Conservation (phyloP, 2,329 filamentous ascomycete species). For the Fusarium incarnatum region DNA sequence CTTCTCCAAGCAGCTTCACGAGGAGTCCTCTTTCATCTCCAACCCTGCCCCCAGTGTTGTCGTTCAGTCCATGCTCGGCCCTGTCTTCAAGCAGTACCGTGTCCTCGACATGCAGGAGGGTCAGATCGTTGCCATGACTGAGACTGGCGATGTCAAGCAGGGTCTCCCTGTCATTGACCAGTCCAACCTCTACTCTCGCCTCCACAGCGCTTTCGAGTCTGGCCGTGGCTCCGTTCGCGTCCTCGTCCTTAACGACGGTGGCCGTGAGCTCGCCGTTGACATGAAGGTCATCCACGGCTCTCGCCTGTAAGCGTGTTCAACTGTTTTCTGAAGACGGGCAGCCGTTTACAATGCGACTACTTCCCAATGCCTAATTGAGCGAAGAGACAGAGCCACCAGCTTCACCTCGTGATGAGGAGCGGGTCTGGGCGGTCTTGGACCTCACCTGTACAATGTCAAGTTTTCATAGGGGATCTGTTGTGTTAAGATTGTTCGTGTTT, state of each 20-base stretch:
- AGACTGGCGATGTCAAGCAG: constrained; percentile 99
- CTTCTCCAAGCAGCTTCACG: constrained; percentile 99
- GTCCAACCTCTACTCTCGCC: constrained; percentile 85
- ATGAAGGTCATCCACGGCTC: constrained; percentile 96
- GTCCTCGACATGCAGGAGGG: constrained; percentile 95
- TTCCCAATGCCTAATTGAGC: constrained; percentile 34
- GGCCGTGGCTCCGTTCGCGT: constrained; percentile 95
- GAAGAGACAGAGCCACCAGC: constrained; percentile 28
- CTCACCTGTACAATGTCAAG: constrained; percentile 41
- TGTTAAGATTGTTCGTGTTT: constrained; percentile 46
- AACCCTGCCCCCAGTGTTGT: constrained; percentile 96
- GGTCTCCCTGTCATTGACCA: constrained; percentile 93
- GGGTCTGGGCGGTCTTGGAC: constrained; percentile 23
- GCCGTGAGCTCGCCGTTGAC: constrained; percentile 95
- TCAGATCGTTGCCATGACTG: constrained; percentile 94
- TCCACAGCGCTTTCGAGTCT: constrained; percentile 85
- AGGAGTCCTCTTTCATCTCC: constrained; percentile 98
- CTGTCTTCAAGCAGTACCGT: constrained; percentile 99
- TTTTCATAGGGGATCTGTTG: constrained; percentile 31
- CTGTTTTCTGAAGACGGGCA: constrained; percentile 34
- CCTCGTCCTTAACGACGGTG: constrained; percentile 93
- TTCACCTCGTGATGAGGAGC: constrained; percentile 28
- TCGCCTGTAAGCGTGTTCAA: constrained; percentile 64
- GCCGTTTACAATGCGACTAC: constrained; percentile 43
- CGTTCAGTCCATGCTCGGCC: constrained; percentile 99